phyloP scores from a whole-genome alignment of 192 early-diverging fungal genomes.

The Entophlyctis luteolus region DNA sequence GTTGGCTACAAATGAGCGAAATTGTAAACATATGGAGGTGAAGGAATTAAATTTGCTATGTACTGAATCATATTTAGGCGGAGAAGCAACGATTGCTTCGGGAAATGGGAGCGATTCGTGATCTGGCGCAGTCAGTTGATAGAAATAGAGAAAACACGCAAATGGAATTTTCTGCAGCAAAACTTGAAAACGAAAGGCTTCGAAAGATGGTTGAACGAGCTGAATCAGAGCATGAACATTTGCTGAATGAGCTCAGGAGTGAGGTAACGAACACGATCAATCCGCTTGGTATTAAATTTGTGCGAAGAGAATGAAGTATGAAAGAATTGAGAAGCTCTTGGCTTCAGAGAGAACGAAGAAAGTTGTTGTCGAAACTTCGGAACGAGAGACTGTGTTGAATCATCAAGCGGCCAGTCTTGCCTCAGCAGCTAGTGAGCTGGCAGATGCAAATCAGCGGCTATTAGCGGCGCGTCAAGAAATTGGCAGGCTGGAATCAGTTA shows the following conservation, averaged over 20 bases:
- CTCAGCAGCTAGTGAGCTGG: background rate
- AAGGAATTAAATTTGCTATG: background rate
- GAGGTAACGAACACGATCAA: slow-evolving; percentile 23
- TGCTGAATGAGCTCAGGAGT: slow-evolving; percentile 21
- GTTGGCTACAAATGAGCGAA: slow-evolving; percentile 38
- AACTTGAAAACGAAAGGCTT: slow-evolving; percentile 32
- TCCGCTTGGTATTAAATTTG: background rate
- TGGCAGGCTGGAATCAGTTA: background rate
- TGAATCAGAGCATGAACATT: slow-evolving; percentile 12
- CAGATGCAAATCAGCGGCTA: background rate
- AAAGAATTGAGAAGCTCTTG: slow-evolving; percentile 45
- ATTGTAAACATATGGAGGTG: slow-evolving; percentile 38
- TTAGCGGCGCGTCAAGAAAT: background rate
- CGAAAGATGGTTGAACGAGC: slow-evolving; percentile 19
- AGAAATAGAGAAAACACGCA: slow-evolving; percentile 28
- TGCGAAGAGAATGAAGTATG: slow-evolving; percentile 37
- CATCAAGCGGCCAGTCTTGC: slow-evolving; percentile 13
- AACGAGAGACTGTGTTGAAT: background rate
- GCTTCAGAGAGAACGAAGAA: slow-evolving; percentile 42
- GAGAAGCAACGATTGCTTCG: slow-evolving; percentile 40
- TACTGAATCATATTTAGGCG: slow-evolving; percentile 12
- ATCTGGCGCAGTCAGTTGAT: slow-evolving; percentile 36
- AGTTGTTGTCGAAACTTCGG: slow-evolving; percentile 39
- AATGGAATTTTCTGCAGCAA: slow-evolving; percentile 14
- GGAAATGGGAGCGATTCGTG: slow-evolving; percentile 39